Base-by-base conservation (phyloP, 495 filamentous ascomycete genomes). In the Penicillium parvum region DNA sequence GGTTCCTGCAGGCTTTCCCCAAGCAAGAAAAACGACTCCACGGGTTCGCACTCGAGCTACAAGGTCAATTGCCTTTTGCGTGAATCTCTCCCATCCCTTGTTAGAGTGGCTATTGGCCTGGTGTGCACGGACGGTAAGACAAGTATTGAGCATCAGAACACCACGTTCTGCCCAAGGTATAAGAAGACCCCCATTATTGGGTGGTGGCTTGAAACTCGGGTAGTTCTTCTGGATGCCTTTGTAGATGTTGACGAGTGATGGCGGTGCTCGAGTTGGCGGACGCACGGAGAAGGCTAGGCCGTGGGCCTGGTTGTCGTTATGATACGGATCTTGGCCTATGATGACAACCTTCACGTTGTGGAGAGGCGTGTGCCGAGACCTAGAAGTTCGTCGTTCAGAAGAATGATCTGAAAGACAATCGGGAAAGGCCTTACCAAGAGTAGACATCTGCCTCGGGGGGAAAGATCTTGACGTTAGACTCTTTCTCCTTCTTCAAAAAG, bases 261-360 rank as follows among this genome's bases (percentile, higher is more conserved):
- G 89, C 0, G 92, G 92, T 1, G 90, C 90, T 4, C 77, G 78
- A 0, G 88, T 95, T 0, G 92, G 92, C 0, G 92, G 81, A 0
- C 85, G 88, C 38, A 96, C 89, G 12, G 88, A 95, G 78, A 98
- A 98, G 61, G 82, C 86, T 32, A 98, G 80, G 17, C 92, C 92
- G 65, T 96, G 91, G 23, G 92, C 92, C 76, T 98, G 92, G 69
- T 95, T 94, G 66, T 75, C 52, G 61, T 94, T 92, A 71, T 97
- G 92, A 64, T 98, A 98, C 4, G 92, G 92, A 63, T 98, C 92
- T 68, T 98, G 92, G 47, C 94, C 92, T 30, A 96, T 55, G 62
- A 98, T 86, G 6, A 98, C 88, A 33, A 81, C 82, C 57, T 91
- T 92, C 42, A 97, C 90, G 2, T 69, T 84, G 68, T 83, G 65